phyloP scores from a whole-genome alignment of 139 green algal species.

The Medakamo hakoo region DNA sequence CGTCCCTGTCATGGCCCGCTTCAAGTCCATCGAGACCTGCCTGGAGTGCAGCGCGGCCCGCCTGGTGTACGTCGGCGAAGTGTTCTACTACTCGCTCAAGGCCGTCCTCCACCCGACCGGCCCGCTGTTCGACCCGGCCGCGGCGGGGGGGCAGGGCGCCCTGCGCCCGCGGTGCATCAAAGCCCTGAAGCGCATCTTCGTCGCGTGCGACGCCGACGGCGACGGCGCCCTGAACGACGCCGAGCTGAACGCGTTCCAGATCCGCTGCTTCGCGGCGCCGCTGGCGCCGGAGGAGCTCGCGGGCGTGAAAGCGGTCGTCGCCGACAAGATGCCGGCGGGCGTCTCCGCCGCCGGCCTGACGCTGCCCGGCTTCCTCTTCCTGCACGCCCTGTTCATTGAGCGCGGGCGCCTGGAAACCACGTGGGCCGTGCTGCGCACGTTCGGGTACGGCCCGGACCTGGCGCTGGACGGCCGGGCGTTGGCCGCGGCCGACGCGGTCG shows the following conservation, averaged over 20 bases:
- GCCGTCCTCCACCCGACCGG: constrained; percentile 73
- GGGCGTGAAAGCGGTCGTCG: constrained; percentile 74
- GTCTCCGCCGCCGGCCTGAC: constrained; percentile 52
- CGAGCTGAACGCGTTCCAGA: constrained; percentile 79
- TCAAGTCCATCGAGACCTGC: constrained; percentile 63
- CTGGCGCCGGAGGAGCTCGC: constrained; percentile 63
- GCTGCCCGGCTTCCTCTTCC: constrained; percentile 79
- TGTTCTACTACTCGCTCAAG: constrained; percentile 65
- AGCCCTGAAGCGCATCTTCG: constrained; percentile 75
- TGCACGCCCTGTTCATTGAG: constrained; percentile 92
- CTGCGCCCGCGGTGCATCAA: constrained; percentile 46
- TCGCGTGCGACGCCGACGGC: constrained; percentile 60
- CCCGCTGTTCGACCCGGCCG: constrained; percentile 61
- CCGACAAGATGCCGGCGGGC: constrained; percentile 46
- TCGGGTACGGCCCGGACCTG: constrained; percentile 62
- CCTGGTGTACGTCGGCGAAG: constrained; percentile 41
- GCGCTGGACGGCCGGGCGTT: constrained; percentile 36
- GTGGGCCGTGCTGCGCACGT: constrained; percentile 72
- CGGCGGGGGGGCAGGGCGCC: constrained; percentile 3
- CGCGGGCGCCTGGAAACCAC: constrained; percentile 72
- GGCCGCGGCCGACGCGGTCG: constrained; percentile 20
- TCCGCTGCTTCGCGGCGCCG: constrained; percentile 50
- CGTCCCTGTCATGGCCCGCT: constrained; percentile 38
- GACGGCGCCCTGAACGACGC: constrained; percentile 54
- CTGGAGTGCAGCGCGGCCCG: constrained; percentile 68